Conservation (phyloP, 371 early-diverging fungal species). For the Mortierella sp. region DNA sequence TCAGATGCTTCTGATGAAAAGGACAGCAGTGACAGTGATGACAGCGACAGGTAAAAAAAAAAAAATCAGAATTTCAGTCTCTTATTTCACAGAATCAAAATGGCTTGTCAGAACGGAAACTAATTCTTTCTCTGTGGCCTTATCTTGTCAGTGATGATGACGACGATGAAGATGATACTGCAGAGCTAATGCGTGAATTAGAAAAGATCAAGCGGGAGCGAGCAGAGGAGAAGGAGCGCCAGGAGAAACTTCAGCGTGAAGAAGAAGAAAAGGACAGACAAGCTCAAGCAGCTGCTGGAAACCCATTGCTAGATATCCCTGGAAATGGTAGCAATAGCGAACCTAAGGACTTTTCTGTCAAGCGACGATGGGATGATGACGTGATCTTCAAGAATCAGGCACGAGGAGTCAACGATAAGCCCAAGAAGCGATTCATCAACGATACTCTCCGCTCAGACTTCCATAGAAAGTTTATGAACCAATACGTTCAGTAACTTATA, state of each 20-base stretch:
- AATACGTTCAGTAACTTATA: conserved; percentile 78
- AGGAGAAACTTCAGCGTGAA: conserved; percentile 68
- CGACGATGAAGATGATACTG: conserved; percentile 95
- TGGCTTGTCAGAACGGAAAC: background rate
- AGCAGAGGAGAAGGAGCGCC: conserved; percentile 92
- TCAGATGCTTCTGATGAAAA: conserved; percentile 60
- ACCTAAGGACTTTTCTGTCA: conserved; percentile 85
- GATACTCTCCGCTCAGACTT: conserved; percentile 96
- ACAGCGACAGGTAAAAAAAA: conserved; percentile 40
- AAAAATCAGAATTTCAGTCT: too few relatives aligned
- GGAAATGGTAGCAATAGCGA: conserved; percentile 51
- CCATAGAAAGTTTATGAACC: conserved; percentile 94
- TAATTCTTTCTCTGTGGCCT: background rate
- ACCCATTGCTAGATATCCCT: conserved; percentile 77
- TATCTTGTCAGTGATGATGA: conserved; percentile 59
- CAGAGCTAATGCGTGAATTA: conserved; percentile 88
- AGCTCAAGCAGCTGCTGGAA: conserved; percentile 77
- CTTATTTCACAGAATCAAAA: background rate
- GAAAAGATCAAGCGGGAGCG: conserved; percentile 96
- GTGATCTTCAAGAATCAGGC: conserved; percentile 98
- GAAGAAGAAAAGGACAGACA: conserved; percentile 69
- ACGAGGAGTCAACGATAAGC: conserved; percentile 84
- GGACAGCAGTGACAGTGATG: conserved; percentile 30
- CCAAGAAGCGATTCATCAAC: conserved; percentile 95
- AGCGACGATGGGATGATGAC: conserved; percentile 97